Percentiles rank a stretch among this genome's conserved stretches.
Evolutionary conservation across 116 monocot genomes (phyloP).

Genomic region (Zostera marina): DNA sequence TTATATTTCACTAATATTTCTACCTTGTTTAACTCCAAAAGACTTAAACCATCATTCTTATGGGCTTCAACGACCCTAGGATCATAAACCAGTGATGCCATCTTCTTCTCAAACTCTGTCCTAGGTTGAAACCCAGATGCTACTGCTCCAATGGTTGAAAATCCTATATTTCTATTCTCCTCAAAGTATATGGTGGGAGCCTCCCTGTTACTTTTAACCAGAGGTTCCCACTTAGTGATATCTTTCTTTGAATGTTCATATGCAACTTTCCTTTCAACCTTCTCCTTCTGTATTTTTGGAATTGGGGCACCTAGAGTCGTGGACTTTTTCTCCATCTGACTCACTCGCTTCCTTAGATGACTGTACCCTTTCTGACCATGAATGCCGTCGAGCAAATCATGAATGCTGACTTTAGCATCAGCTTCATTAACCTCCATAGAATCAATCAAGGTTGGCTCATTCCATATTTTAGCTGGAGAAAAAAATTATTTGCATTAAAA

Average conservation of each 20-base stretch:
- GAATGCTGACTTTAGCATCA: conserved; percentile 30
- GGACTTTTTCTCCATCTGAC: conserved; percentile 47
- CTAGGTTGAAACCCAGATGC: conserved; percentile 64
- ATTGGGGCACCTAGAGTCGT: conserved; percentile 48
- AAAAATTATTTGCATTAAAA: conserved; percentile 5
- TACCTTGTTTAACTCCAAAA: conserved; percentile 89
- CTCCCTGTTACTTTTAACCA: conserved; percentile 91
- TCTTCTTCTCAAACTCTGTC: conserved; percentile 91
- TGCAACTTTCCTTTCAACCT: conserved; percentile 63
- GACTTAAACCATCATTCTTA: conserved; percentile 56
- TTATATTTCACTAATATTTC: not conserved
- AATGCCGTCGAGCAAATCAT: conserved; percentile 66
- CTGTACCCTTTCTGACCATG: conserved; percentile 62
- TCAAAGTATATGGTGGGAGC: conserved; percentile 73
- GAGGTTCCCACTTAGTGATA: conserved; percentile 78
- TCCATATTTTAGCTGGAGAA: conserved; percentile 28
- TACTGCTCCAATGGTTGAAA: conserved; percentile 69
- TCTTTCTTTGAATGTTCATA: conserved; percentile 74
- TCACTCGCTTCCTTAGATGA: conserved; percentile 55
- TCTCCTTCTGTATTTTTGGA: conserved; percentile 63
- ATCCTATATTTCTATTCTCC: conserved; percentile 48
- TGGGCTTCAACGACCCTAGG: conserved; percentile 63
- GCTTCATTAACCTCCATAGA: conserved; percentile 10
- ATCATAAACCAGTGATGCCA: conserved; percentile 40
- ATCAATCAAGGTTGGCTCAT: conserved; percentile 18